Evolutionary conservation across 805 yeast genomes (phyloP).

Genomic region (Ogataea ramenticola): DNA sequence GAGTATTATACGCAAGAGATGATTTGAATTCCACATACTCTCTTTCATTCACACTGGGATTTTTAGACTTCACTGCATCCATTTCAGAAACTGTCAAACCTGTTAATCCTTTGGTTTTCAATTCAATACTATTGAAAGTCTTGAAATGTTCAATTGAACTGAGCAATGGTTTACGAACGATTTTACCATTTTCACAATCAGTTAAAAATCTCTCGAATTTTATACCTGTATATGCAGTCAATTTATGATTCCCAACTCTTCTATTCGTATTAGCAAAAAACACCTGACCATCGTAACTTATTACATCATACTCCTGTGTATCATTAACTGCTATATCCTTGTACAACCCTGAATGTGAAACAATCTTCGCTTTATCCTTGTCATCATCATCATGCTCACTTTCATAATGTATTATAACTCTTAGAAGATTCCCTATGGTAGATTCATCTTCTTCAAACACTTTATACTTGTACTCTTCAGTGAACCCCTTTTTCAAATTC

Average conservation of each 20-base stretch:
- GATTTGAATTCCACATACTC: background rate
- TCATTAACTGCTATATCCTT: background rate
- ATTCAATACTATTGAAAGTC: background rate
- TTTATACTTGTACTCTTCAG: background rate
- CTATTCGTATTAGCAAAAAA: background rate
- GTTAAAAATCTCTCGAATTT: conserved; percentile 1
- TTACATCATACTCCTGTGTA: background rate
- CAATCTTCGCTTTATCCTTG: background rate
- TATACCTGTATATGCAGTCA: background rate
- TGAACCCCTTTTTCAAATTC: background rate
- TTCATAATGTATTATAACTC: background rate
- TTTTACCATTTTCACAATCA: no score
- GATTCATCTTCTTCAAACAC: background rate
- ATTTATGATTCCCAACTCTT: background rate
- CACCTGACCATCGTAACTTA: background rate
- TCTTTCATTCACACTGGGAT: background rate
- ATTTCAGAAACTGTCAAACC: background rate
- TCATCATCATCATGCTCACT: background rate
- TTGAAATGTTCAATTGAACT: background rate
- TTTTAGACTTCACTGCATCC: background rate
- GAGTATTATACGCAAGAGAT: background rate
- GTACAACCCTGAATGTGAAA: background rate
- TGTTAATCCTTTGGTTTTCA: no score
- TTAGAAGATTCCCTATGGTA: background rate
- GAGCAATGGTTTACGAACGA: background rate